A percentile compares a stretch with the other conserved stretches of the same genome.
These are phyloP conservation scores for Pulveroboletus sp. DNA, from an alignment of 1,284 basidiomycete species.

Conservation along the genomic window DNA sequence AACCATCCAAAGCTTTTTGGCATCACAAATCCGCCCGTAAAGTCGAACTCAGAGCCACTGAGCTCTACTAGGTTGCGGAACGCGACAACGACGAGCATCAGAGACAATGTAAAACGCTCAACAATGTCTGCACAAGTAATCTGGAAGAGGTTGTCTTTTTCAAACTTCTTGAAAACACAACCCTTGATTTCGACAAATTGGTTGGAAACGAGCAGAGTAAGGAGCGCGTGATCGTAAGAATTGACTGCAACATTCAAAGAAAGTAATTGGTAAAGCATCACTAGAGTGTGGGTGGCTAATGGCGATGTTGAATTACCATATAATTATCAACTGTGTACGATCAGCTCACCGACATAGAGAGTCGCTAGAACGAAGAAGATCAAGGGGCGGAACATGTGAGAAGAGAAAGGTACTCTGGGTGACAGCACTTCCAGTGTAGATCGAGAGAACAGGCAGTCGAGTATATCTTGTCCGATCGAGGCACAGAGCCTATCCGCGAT, in stretches of 20 bases:
- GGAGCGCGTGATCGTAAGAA: constrained; percentile 94
- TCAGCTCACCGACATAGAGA: constrained; percentile 75
- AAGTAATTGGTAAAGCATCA: constrained; percentile 96
- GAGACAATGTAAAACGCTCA: constrained; percentile 89
- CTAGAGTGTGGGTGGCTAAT: constrained; percentile 85
- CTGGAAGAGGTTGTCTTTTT: constrained; percentile 99
- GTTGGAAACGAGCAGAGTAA: constrained; percentile 94
- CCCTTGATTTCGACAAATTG: constrained; percentile 99
- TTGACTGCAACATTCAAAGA: constrained; percentile 98
- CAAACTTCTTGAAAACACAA: constrained; percentile 99
- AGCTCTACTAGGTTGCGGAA: constrained; percentile 96
- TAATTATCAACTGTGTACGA: not conserved
- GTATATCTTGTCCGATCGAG: constrained; percentile 96
- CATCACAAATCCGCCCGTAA: constrained; percentile 66
- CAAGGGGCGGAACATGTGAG: constrained; percentile 73
- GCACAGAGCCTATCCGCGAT: constrained; percentile 95
- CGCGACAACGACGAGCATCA: constrained; percentile 93
- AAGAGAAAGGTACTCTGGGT: constrained; percentile 56
- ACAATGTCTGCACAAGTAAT: constrained; percentile 99
- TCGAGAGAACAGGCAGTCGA: constrained; percentile 94
- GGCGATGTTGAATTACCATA: not conserved
- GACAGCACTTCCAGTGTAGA: constrained; percentile 84
- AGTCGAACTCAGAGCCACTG: constrained; percentile 84
- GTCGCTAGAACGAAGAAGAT: constrained; percentile 85
- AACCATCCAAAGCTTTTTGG: constrained; percentile 88